Percentiles rank a stretch among this genome's conserved stretches.
These are phyloP conservation scores for Parafenestella ontariensis DNA, from an alignment of 2,329 filamentous ascomycete genomes.

Conservation along the genomic window DNA sequence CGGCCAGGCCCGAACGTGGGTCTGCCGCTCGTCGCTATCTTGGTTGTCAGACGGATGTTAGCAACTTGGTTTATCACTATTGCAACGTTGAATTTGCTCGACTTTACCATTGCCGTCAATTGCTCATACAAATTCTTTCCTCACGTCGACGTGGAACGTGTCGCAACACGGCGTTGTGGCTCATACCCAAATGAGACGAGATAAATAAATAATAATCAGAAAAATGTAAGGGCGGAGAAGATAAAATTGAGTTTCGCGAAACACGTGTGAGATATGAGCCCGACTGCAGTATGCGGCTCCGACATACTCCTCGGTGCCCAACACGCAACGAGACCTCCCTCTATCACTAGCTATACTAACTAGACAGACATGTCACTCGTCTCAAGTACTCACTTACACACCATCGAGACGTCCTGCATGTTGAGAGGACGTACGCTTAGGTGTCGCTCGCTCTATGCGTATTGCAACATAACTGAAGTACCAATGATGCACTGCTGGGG, in stretches of 20 bases:
- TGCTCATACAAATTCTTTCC: background rate
- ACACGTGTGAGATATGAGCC: slow-evolving; percentile 9
- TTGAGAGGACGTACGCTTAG: background rate
- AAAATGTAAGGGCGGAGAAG: slow-evolving; percentile 8
- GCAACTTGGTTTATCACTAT: too few relatives aligned
- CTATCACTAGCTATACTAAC: background rate
- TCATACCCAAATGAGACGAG: slow-evolving; percentile 19
- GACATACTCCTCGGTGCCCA: background rate
- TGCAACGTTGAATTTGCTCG: background rate
- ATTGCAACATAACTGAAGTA: background rate
- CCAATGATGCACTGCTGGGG: background rate
- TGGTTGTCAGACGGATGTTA: background rate
- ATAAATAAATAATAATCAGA: too few relatives aligned
- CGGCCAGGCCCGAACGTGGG: slow-evolving; percentile 13
- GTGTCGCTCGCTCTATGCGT: background rate
- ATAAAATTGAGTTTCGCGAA: slow-evolving; percentile 18
- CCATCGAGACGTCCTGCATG: background rate
- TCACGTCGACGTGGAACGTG: background rate
- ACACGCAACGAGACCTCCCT: background rate
- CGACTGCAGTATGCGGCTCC: background rate
- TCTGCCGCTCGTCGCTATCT: slow-evolving; percentile 15
- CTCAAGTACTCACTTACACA: background rate
- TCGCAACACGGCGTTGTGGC: slow-evolving; percentile 6
- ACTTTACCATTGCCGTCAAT: background rate
- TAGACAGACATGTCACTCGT: background rate